phyloP scores from a whole-genome alignment of 345 rosid genomes.

The Pistacia integerrima region DNA sequence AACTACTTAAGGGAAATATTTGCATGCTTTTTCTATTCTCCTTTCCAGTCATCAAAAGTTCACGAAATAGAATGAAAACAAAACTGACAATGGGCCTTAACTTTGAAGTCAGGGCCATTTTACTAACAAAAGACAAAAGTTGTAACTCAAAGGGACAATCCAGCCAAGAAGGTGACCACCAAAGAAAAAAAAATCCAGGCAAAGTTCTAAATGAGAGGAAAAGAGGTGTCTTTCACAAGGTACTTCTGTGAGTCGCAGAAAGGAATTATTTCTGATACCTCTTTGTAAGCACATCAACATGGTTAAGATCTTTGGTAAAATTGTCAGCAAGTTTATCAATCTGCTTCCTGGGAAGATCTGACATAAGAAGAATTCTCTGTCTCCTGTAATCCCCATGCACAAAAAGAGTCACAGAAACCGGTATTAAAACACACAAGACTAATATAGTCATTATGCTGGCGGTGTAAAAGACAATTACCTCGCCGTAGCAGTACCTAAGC shows the following conservation, averaged over 20 bases:
- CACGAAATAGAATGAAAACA: neutral
- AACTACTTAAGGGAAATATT: neutral
- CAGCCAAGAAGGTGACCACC: slow-evolving; percentile 1
- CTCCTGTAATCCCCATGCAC: slow-evolving; percentile 49
- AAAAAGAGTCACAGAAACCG: slow-evolving; percentile 10
- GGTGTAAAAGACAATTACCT: slow-evolving; percentile 52
- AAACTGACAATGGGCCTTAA: neutral
- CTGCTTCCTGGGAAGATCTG: slow-evolving; percentile 96
- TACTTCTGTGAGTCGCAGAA: neutral
- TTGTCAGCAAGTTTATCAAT: slow-evolving; percentile 82
- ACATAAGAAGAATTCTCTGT: slow-evolving; percentile 94
- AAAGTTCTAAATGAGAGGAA: slow-evolving; percentile 6
- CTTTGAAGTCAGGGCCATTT: neutral
- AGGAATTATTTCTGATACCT: slow-evolving; percentile 47
- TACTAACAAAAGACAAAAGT: neutral
- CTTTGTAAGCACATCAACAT: slow-evolving; percentile 87
- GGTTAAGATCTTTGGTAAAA: slow-evolving; percentile 72
- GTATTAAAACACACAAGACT: slow-evolving; percentile 7
- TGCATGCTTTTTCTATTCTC: neutral
- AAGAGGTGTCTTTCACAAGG: neutral
- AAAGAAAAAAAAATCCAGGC: neutral
- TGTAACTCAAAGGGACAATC: neutral
- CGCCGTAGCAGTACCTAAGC: slow-evolving; percentile 89
- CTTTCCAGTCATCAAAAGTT: neutral
- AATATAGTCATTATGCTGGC: slow-evolving; percentile 5